Evolutionary conservation across 805 yeast genomes (phyloP).

Genomic region (Zygotorulaspora sp.): DNA sequence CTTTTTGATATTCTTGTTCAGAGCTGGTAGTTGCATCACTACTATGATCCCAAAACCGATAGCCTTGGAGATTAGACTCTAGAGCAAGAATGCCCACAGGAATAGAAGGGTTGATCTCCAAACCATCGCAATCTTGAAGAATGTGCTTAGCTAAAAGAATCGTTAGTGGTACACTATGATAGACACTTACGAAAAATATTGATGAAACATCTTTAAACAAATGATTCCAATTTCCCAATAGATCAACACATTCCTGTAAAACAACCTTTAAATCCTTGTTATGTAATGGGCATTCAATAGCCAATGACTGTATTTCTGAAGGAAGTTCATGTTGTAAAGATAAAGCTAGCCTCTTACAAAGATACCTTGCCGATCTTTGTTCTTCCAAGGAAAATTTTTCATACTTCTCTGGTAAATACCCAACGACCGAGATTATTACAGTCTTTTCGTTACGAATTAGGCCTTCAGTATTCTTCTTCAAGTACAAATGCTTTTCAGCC

Average conservation of each 20-base stretch:
- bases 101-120: constrained; percentile 18
- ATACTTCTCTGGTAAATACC: constrained; percentile 33
- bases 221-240: constrained; percentile 47
- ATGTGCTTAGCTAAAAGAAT: constrained; percentile 45
- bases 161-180: constrained; percentile 51
- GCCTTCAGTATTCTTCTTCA: constrained; percentile 25
- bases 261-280: constrained; percentile 29
- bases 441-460: constrained; percentile 24
- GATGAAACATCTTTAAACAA: constrained; percentile 46
- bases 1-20: constrained; percentile 21
- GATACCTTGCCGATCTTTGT: constrained; percentile 27
- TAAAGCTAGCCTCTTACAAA: constrained; percentile 29
- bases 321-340: constrained; percentile 30
- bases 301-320: constrained; percentile 26
- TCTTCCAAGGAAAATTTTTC: constrained; percentile 28
- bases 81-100: constrained; percentile 34
- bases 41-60: constrained; percentile 41
- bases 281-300: constrained; percentile 36
- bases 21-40: constrained; percentile 19
- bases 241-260: constrained; percentile 41
- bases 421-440: constrained; percentile 32
- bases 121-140: constrained; percentile 30
- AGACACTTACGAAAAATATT: constrained; percentile 47
- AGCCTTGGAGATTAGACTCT: constrained; percentile 39
- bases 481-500: constrained; percentile 37